Conservation (phyloP, 495 filamentous ascomycete genomes). For the Lasiosphaeria miniovina region DNA sequence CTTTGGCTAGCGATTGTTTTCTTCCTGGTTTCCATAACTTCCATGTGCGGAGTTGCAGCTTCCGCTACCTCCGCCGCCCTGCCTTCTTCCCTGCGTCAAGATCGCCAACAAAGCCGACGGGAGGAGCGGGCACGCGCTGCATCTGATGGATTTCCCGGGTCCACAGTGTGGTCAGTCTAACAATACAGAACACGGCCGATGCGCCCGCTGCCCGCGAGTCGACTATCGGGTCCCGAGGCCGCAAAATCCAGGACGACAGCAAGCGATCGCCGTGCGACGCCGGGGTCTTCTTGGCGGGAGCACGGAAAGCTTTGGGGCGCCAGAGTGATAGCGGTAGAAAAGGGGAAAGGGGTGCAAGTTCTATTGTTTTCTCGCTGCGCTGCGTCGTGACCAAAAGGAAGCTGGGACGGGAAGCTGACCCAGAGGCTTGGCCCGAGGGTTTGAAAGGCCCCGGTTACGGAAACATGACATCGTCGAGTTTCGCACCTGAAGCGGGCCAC, state of each 20-base stretch:
- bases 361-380: too few species aligned
- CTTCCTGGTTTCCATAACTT: too few species aligned
- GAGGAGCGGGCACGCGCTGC: slow-evolving; percentile 4
- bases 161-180: background rate
- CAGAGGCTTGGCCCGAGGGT: background rate
- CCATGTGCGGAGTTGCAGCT: background rate
- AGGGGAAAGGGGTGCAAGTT: too few species aligned
- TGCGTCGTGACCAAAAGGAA: too few species aligned
- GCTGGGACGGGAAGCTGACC: background rate
- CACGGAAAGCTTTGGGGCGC: too few species aligned
- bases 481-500: slow-evolving; percentile 19
- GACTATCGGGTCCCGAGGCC: background rate
- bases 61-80: background rate
- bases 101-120: background rate
- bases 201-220: background rate
- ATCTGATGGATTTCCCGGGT: slow-evolving; percentile 9
- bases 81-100: background rate
- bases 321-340: too few species aligned
- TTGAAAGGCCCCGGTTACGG: background rate
- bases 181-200: background rate
- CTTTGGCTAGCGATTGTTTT: too few species aligned
- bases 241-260: background rate
- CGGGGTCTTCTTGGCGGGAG: background rate
- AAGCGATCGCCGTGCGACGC: background rate
- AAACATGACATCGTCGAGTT: slow-evolving; percentile 22